Percentiles rank a stretch among this genome's conserved stretches.
Conservation (phyloP, 176 grass and related monocot species). For the Juncus inflexus region DNA sequence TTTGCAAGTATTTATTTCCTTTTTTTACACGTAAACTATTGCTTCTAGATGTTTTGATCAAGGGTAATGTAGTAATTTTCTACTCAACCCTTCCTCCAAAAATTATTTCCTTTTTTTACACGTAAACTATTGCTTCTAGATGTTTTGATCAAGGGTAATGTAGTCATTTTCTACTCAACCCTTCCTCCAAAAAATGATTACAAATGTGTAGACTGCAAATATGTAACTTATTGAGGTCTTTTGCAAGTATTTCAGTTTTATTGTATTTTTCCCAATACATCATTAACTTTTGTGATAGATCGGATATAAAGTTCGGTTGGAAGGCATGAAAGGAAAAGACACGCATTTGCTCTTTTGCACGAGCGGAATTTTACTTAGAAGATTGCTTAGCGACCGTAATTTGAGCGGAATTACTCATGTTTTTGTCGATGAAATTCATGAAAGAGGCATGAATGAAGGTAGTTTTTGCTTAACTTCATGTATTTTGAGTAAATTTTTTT, state of each 20-base stretch:
- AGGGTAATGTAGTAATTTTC: no score
- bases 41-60: no score
- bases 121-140: no score
- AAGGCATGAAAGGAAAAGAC: slow-evolving; percentile 94
- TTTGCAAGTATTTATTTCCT: no score
- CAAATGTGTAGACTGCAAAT: no score
- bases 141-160: no score
- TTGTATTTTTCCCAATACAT: slow-evolving; percentile 51
- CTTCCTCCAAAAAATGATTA: no score
- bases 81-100: no score
- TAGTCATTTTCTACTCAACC: no score
- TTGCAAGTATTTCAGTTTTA: background rate
- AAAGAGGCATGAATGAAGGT: slow-evolving; percentile 99
- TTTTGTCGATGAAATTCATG: slow-evolving; percentile 99
- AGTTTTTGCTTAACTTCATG: slow-evolving; percentile 8
- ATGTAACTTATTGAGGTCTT: no score
- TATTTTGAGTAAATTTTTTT: background rate
- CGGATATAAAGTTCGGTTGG: slow-evolving; percentile 98
- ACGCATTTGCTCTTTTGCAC: slow-evolving; percentile 99
- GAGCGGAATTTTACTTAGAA: slow-evolving; percentile 91
- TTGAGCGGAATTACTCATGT: slow-evolving; percentile 94
- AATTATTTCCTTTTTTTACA: no score
- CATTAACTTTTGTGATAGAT: slow-evolving; percentile 75
- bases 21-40: no score
- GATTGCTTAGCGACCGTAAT: slow-evolving; percentile 83